Evolutionary conservation across 495 filamentous ascomycete genomes (phyloP).

Genomic region (Penicillium dipodomyicola): DNA sequence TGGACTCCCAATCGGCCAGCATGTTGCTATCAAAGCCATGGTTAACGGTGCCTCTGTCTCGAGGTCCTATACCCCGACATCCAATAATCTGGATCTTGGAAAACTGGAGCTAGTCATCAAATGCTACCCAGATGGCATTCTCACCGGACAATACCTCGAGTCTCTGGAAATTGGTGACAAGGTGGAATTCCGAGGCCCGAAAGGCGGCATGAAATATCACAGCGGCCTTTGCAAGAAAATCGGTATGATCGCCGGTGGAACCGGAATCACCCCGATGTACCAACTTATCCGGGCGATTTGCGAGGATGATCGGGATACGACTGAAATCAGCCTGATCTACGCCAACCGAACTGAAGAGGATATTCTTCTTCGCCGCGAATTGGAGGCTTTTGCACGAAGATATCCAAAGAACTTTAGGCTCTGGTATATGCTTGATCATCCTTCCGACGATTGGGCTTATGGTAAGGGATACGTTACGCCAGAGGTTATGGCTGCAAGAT

Average conservation of each 20-base stretch:
- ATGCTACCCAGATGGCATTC: slow-evolving; percentile 44
- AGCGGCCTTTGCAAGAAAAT: slow-evolving; percentile 36
- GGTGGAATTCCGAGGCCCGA: slow-evolving; percentile 46
- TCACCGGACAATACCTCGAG: slow-evolving; percentile 47
- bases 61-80: slow-evolving; percentile 50
- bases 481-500: slow-evolving; percentile 18
- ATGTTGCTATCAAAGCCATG: slow-evolving; percentile 46
- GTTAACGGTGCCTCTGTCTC: slow-evolving; percentile 42
- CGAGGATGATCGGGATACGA: slow-evolving; percentile 43
- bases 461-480: slow-evolving; percentile 23
- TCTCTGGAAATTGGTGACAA: slow-evolving; percentile 38
- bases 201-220: slow-evolving; percentile 43
- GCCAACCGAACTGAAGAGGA: slow-evolving; percentile 36
- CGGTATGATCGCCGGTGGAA: slow-evolving; percentile 50
- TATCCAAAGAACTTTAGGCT: slow-evolving; percentile 40
- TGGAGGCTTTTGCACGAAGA: slow-evolving; percentile 41
- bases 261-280: slow-evolving; percentile 57
- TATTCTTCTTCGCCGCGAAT: slow-evolving; percentile 37
- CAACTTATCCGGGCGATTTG: slow-evolving; percentile 49
- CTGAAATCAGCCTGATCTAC: slow-evolving; percentile 45
- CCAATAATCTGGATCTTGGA: slow-evolving; percentile 48
- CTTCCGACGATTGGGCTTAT: slow-evolving; percentile 20
- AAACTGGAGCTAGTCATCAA: slow-evolving; percentile 47
- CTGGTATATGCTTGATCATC: slow-evolving; percentile 39
- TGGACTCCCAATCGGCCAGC: slow-evolving; percentile 53